phyloP scores from a whole-genome alignment of 306 rosid species.

The Trichosanthes cucumerina region DNA sequence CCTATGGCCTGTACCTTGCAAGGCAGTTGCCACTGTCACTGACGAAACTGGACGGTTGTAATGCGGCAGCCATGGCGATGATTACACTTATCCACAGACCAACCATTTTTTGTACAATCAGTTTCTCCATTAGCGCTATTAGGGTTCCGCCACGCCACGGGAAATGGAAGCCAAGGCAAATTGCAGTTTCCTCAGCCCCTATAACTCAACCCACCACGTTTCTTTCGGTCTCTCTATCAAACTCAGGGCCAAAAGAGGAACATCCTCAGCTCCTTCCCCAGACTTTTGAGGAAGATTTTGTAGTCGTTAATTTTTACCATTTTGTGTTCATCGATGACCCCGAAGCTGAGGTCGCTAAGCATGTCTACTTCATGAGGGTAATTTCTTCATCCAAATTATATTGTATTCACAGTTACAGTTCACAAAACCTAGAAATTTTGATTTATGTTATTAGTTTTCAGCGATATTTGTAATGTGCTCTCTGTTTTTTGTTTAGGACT shows the following conservation, averaged over 20 bases:
- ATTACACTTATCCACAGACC: background rate
- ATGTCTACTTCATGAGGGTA: conserved; percentile 57
- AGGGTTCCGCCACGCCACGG: background rate
- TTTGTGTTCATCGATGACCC: conserved; percentile 59
- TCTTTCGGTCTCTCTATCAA: background rate
- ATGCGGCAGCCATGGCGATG: background rate
- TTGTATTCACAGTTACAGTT: background rate
- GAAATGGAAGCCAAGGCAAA: conserved; percentile 3
- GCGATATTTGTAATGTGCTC: background rate
- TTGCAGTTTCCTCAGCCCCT: background rate
- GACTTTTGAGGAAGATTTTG: conserved; percentile 20
- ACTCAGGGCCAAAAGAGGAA: background rate
- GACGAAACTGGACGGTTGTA: background rate
- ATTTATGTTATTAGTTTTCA: background rate
- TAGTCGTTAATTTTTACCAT: conserved; percentile 77
- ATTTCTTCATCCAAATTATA: background rate
- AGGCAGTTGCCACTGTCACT: background rate
- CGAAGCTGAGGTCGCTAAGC: conserved; percentile 45
- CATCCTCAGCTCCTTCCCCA: background rate
- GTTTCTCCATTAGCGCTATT: background rate
- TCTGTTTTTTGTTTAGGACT: conserved; percentile 25
- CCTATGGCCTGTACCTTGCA: background rate
- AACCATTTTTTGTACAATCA: background rate
- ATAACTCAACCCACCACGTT: background rate
- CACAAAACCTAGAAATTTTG: background rate